Base-by-base conservation (phyloP, 2,329 filamentous ascomycete species). In the Ceratocystis smalleyi region DNA sequence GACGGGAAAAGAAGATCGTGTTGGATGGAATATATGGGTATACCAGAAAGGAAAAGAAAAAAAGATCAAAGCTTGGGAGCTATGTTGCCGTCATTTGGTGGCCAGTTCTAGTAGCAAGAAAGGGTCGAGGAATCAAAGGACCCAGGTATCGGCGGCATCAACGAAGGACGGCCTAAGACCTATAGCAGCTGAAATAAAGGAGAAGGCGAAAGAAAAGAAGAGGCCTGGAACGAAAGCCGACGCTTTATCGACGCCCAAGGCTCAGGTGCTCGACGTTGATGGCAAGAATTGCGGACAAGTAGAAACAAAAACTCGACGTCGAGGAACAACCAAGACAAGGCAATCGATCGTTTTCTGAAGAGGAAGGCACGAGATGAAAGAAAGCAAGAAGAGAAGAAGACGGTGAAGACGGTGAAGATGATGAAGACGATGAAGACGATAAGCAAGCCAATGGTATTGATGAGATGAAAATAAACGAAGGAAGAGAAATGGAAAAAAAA, bases 31-130 rank as follows among this genome's bases (percentile, higher is more conserved):
- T 61, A 61, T 45, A 62, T 35, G 27, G 17, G 60, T 22, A 35
- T 51, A 51, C 40, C 12, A 61, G n/a, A 17, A 60, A 7, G 32
- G 43, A 24, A 12, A 59, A 24, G 8, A 6, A 17, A 49, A 49
- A 47, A 43, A 59, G 51, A 35, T 24, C 40, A 27, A 60, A 57
- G 54, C 54, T 57, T 57, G 24, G 35, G 54, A 57, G 54, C 54
- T 57, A 35, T 57, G 54, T 57, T 57, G 30, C 35, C 54, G 54
- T 57, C 54, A 35, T 57, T 32, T 57, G 17, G 27, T 8, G 27
- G 54, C 54, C 30, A 30, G 19, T 35, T 24, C 35, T 30, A 57
- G 32, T 30, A n/a, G 30, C 54, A 24, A 55, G 4, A 43, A 63
- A 35, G 15, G 45, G 43, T 51, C 40, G 40, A 43, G 51, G 27